Base-by-base conservation (phyloP, 2,329 filamentous ascomycete species). In the Aureobasidium sp. region DNA sequence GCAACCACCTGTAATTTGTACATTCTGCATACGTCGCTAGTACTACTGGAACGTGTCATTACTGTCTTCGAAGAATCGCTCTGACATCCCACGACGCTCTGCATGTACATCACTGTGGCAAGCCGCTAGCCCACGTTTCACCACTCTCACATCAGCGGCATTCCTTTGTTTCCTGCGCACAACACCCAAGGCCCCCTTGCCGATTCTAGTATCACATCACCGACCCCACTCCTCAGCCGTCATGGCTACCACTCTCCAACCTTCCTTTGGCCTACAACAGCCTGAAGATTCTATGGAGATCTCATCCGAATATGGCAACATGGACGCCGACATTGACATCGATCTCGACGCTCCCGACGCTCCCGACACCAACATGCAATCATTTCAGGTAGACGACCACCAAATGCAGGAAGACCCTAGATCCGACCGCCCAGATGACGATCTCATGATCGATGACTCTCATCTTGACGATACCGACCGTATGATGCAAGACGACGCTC, bases 271-370 rank as follows among this genome's bases (percentile, higher is more conserved):
- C 45, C 64, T 74, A 44, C 68, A 73, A 41, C 63, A 73, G 2
- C 67, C 74, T 34, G 76, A 76, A 54, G 81, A 83, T 66, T 78
- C 77, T 61, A 84, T 84, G 82, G 81, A 84, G 65, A 76, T 86
- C 68, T 76, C 81, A 67, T 76, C 80, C 45, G 76, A 79, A 29
- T 68, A 72, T 62, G 77, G 72, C 39, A 66, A 74, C 50, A 71
- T 71, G 47, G 78, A 81, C 59, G 76, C 76, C 57, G 80, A 84
- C 61, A 81, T 82, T 60, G 82, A 84, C 62, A 83, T 87, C 63
- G 84, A 87, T 66, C 77, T 86, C 63, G 83, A 85, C 66, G 70
- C 80, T 63, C 73, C 69, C 27, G 66, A 64, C n/a, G 66, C 66
- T 27, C 8, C 16, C 27, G 52, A 55, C 37, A 47, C 54, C 13